Conservation (phyloP, 1,284 basidiomycete genomes). For the Malassezia sympodialis region DNA sequence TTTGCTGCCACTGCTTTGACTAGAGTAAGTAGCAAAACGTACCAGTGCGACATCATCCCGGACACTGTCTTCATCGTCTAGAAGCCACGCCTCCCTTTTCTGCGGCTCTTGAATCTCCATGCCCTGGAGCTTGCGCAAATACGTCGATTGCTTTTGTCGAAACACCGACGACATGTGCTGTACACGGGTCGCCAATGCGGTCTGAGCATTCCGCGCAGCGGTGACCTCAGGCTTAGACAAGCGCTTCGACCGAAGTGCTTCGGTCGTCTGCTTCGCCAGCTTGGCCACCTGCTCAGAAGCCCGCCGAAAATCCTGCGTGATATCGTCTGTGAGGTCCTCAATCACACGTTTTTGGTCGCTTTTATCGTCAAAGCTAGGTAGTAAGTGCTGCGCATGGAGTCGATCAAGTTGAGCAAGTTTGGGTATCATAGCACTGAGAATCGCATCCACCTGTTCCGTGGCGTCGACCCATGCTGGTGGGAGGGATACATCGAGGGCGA, state of each 20-base stretch:
- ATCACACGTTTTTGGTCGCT: conserved; percentile 87
- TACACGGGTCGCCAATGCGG: conserved; percentile 82
- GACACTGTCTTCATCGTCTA: conserved; percentile 30
- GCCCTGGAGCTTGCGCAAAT: conserved; percentile 78
- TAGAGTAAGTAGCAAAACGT: conserved; percentile 1
- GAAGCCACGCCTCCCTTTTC: conserved; percentile 16
- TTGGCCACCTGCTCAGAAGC: conserved; percentile 28
- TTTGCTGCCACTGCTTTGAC: not conserved
- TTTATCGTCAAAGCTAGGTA: conserved; percentile 92
- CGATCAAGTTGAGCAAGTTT: conserved; percentile 65
- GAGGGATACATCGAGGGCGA: conserved; percentile 43
- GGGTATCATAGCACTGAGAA: conserved; percentile 26
- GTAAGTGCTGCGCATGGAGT: conserved; percentile 84
- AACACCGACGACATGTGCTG: conserved; percentile 88
- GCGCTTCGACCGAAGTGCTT: conserved; percentile 37
- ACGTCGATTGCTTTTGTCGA: conserved; percentile 90
- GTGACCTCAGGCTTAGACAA: conserved; percentile 31
- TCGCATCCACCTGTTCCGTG: conserved; percentile 31
- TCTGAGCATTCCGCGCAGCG: conserved; percentile 86
- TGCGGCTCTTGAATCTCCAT: conserved; percentile 36
- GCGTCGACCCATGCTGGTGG: conserved; percentile 46
- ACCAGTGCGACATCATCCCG: conserved; percentile 41
- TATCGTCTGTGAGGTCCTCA: conserved; percentile 70
- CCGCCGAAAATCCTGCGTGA: conserved; percentile 55
- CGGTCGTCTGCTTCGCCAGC: conserved; percentile 46